Conservation (phyloP, 805 yeast genomes). For the Dipodascopsis uninucleata region DNA sequence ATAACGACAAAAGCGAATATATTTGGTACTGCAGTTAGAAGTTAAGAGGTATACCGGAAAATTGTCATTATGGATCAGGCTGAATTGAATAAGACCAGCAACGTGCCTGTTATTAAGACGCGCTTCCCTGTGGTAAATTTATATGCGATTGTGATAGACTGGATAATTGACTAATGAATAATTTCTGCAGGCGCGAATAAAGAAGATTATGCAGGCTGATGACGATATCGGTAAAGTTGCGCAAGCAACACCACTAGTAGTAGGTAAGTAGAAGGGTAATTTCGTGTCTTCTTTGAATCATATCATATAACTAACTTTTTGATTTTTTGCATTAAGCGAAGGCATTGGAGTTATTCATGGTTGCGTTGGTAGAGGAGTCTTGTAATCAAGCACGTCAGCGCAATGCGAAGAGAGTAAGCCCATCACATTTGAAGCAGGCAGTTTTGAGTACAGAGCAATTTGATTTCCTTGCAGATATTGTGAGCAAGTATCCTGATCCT, state of each 20-base stretch:
- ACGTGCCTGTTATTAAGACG: conserved; percentile 36
- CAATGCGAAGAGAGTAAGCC: conserved; percentile 76
- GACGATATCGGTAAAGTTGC: conserved; percentile 99
- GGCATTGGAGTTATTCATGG: conserved; percentile 87
- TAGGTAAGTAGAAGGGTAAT: conserved; percentile 32
- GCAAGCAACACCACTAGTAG: conserved; percentile 97
- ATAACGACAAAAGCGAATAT: no score
- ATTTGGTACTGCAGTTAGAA: no score
- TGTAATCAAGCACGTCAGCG: conserved; percentile 69
- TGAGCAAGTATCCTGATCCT: conserved; percentile 54
- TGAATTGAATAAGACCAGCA: no score
- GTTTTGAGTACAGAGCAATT: conserved; percentile 83
- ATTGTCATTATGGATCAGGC: no score
- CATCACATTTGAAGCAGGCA: conserved; percentile 78
- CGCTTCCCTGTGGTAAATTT: conserved; percentile 41
- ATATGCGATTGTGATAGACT: neutral
- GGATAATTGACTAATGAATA: neutral
- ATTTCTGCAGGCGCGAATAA: conserved; percentile 67
- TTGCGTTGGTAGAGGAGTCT: conserved; percentile 80
- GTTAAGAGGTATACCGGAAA: no score
- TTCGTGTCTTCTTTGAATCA: neutral
- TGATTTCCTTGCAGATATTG: conserved; percentile 82
- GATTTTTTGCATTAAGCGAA: conserved; percentile 50
- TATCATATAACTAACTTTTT: neutral
- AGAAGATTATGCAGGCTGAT: conserved; percentile 95